Evolutionary conservation across 2,329 filamentous ascomycete species (phyloP).

Genomic region (Geosmithia flava): DNA sequence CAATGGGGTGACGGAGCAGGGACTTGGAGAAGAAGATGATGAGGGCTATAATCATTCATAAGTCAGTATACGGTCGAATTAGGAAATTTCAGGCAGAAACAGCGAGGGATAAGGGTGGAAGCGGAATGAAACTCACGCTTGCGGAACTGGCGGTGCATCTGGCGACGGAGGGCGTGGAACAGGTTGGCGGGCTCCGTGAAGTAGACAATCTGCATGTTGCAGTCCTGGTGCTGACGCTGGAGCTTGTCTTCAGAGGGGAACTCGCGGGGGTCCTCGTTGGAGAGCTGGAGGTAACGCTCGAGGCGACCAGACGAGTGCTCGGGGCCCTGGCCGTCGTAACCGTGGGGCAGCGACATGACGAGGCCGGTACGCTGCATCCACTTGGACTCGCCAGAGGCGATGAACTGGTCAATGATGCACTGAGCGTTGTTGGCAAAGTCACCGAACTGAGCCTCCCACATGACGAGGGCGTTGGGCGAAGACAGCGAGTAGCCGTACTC

Average conservation of each 20-base stretch:
- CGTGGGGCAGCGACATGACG: constrained; percentile 91
- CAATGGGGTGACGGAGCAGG: constrained; percentile 84
- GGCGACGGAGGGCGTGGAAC: constrained; percentile 91
- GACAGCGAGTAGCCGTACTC: constrained; percentile 98
- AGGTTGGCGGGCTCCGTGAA: constrained; percentile 93
- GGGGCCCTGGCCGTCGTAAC: constrained; percentile 95
- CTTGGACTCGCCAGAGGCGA: constrained; percentile 94
- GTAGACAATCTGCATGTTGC: constrained; percentile 97
- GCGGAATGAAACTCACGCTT: constrained; percentile 59
- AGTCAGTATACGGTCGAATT: not conserved
- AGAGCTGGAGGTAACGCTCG: constrained; percentile 93
- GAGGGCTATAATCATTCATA: constrained; percentile 48
- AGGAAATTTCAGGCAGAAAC: not conserved
- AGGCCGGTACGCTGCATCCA: constrained; percentile 98
- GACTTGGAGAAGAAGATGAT: constrained; percentile 98
- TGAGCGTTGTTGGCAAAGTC: constrained; percentile 99
- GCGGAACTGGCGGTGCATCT: constrained; percentile 98
- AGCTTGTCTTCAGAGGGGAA: constrained; percentile 85
- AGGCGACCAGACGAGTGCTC: constrained; percentile 97
- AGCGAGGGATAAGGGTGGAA: not conserved
- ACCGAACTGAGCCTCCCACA: constrained; percentile 99
- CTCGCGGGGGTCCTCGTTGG: constrained; percentile 90
- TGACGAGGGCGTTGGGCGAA: constrained; percentile 91
- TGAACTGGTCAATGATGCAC: constrained; percentile 97
- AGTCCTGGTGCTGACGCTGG: constrained; percentile 95